Evolutionary conservation across 192 early-diverging fungal species (phyloP).

Genomic region (Entomortierella parvispora): DNA sequence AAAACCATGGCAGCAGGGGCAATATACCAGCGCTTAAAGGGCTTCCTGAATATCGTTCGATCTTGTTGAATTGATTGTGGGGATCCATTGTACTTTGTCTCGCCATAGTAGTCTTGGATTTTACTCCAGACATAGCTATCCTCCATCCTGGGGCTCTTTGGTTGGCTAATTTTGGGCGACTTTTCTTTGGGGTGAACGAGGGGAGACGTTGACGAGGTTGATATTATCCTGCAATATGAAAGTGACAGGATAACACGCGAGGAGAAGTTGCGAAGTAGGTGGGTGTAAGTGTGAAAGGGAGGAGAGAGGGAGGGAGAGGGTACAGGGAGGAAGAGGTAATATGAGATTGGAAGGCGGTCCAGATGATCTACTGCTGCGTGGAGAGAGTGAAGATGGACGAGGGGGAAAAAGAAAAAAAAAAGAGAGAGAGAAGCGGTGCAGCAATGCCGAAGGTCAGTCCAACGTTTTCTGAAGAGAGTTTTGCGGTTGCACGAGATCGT

Average conservation of each 20-base stretch:
- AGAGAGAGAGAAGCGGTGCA: neutral
- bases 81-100: slow-evolving; percentile 47
- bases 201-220: neutral
- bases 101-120: slow-evolving; percentile 45
- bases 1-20: slow-evolving; percentile 68
- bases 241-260: neutral
- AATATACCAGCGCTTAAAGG: slow-evolving; percentile 66
- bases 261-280: neutral
- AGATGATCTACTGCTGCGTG: neutral
- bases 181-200: neutral
- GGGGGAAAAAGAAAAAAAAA: slow-evolving; percentile 1
- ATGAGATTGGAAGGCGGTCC: neutral
- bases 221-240: too few species aligned
- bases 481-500: neutral
- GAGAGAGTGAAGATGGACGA: neutral
- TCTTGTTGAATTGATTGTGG: slow-evolving; percentile 41
- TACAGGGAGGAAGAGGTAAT: neutral
- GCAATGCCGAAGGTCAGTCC: neutral
- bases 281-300: neutral
- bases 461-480: neutral
- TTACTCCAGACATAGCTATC: slow-evolving; percentile 40
- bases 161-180: too few species aligned
- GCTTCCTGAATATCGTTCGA: slow-evolving; percentile 37
- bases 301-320: neutral
- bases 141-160: slow-evolving; percentile 19